Base-by-base conservation (phyloP, 2,329 filamentous ascomycete species). In the Ophiostoma tasmaniense region DNA sequence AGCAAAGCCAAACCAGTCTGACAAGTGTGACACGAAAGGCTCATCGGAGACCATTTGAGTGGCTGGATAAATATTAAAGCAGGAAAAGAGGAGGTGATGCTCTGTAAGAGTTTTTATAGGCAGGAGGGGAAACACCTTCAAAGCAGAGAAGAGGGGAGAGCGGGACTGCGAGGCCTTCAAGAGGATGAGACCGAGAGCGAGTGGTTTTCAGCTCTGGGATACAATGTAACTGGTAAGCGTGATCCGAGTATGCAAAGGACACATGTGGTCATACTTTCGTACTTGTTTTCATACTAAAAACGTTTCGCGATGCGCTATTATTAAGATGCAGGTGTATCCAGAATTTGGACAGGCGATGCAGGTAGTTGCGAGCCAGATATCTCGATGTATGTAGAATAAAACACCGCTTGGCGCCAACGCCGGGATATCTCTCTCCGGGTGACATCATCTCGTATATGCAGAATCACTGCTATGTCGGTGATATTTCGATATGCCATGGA, bases 401-500 rank as follows among this genome's bases (percentile, higher is more conserved):
- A 55, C 13, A 55, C 50, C 17, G 42, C 42, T 25, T 25, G 50
- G 50, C n/a, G 25, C n/a, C 22, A 55, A 22, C 50, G 25, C 22
- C 50, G 50, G 50, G n/a, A 13, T 25, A 55, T 55, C 50, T 55
- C 50, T 55, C 50, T 55, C 50, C 50, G 50, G n/a, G 50, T 55
- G 50, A 55, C 50, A 55, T 55, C 50, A 55, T 55, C n/a, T 55
- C 50, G 50, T 55, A 55, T 55, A 55, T 55, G 50, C 50, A 55
- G 20, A 10, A 22, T 45, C 42, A 45, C 17, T 45, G 17, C 7
- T 17, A 45, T 45, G 3, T 45, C 17, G 42, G 42, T 20, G 20
- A 7, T 45, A 45, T 45, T 20, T 45, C 42, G 42, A 45, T 17
- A 45, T 20, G 42, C 17, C 8, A 39, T 39, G 37, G 13, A 7